Conservation (phyloP, 192 early-diverging fungal genomes). For the Radiomyces spectabilis region DNA sequence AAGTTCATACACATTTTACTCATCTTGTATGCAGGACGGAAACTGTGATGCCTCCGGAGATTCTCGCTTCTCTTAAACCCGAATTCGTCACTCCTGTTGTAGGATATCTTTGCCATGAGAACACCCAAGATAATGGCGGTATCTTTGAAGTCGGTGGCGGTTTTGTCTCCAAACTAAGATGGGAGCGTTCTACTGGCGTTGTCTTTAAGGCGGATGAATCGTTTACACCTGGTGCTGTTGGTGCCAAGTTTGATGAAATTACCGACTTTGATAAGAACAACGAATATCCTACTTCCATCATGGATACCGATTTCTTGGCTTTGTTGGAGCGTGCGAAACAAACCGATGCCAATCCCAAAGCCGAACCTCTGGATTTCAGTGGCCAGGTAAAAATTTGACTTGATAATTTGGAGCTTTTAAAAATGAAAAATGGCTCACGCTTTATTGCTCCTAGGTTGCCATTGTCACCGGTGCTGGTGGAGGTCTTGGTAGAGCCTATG, state of each 20-base stretch:
- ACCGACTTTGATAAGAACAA: conserved; percentile 51
- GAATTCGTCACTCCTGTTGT: conserved; percentile 96
- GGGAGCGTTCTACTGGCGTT: conserved; percentile 81
- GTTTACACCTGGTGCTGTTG: conserved; percentile 81
- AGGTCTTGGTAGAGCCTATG: conserved; percentile 89
- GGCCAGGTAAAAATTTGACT: too few relatives aligned
- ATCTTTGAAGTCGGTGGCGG: conserved; percentile 97
- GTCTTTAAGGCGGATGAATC: conserved; percentile 85
- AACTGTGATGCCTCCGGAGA: conserved; percentile 91
- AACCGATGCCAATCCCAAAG: conserved; percentile 53
- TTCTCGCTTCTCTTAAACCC: conserved; percentile 92
- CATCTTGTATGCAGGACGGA: conserved; percentile 51
- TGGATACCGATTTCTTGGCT: conserved; percentile 78
- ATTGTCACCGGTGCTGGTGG: conserved; percentile 89
- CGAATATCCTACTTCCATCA: conserved; percentile 64
- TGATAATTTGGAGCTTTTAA: too few relatives aligned
- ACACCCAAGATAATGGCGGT: conserved; percentile 70
- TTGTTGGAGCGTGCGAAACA: conserved; percentile 70
- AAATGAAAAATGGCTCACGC: too few relatives aligned
- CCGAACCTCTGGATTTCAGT: conserved; percentile 56
- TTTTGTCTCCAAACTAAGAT: conserved; percentile 87
- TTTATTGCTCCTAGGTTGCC: too few relatives aligned
- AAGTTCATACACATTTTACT: not conserved
- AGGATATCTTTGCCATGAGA: conserved; percentile 88
- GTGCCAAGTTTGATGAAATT: conserved; percentile 70